Conservation (phyloP, 2,329 filamentous ascomycete genomes). For the Sphaerulina populicola region DNA sequence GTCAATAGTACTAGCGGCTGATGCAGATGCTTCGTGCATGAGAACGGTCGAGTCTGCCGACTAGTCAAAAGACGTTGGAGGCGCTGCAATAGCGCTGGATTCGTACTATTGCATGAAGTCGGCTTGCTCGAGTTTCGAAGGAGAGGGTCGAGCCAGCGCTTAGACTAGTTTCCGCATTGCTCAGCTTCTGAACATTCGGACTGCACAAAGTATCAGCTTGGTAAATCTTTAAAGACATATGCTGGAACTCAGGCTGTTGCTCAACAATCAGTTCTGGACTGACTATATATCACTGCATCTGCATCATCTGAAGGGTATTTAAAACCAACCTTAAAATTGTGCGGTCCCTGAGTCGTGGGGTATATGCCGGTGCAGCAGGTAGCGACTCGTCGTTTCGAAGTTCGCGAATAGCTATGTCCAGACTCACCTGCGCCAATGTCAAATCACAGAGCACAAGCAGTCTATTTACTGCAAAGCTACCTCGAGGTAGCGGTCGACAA, state of each 20-base stretch:
- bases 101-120: constrained; percentile 2
- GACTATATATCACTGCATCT: not conserved
- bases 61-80: not conserved
- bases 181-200: not conserved
- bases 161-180: not conserved
- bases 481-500: no score
- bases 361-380: not conserved
- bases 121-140: constrained; percentile 4
- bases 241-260: not conserved
- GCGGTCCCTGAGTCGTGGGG: not conserved
- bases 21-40: not conserved
- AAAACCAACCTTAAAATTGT: not conserved
- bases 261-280: not conserved
- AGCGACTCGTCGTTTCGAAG: not conserved
- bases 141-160: not conserved
- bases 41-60: not conserved
- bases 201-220: not conserved
- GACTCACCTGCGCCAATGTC: not conserved
- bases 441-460: no score
- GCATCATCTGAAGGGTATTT: not conserved
- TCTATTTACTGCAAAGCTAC: no score
- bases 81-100: not conserved
- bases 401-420: not conserved
- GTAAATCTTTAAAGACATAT: not conserved
- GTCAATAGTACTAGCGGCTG: not conserved